Percentiles rank a stretch among this genome's conserved stretches.
phyloP scores from a whole-genome alignment of 768 basidiomycete species.

The Serpula lacrymans region DNA sequence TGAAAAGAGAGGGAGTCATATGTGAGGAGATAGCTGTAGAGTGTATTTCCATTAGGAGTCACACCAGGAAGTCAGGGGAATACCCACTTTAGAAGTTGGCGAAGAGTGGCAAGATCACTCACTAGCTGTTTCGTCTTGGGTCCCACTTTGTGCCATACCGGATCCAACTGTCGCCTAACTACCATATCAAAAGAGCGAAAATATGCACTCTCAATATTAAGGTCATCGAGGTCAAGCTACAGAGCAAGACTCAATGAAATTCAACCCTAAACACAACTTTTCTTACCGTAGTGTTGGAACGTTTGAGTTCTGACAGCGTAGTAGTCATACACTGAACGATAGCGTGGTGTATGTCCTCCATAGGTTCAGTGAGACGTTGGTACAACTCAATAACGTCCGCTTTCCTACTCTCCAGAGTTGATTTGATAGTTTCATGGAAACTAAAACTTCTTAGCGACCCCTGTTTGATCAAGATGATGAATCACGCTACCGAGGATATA shows the following conservation, averaged over 20 bases:
- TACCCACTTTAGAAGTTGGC: conserved; percentile 75
- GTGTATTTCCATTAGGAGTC: background rate
- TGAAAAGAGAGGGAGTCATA: conserved; percentile 92
- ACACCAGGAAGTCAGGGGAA: background rate
- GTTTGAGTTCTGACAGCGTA: conserved; percentile 85
- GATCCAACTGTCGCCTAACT: conserved; percentile 84
- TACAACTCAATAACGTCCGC: conserved; percentile 93
- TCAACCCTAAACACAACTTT: too few species aligned
- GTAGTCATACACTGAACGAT: conserved; percentile 93
- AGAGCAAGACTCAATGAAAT: background rate
- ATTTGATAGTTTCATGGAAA: conserved; percentile 87
- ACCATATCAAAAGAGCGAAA: conserved; percentile 90
- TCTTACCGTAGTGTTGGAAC: conserved; percentile 70
- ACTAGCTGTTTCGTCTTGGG: conserved; percentile 90
- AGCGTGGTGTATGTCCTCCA: conserved; percentile 90
- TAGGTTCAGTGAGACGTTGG: conserved; percentile 77
- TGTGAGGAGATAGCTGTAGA: conserved; percentile 71
- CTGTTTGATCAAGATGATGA: background rate
- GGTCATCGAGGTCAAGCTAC: conserved; percentile 90
- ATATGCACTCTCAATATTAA: conserved; percentile 90
- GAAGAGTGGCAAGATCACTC: conserved; percentile 78
- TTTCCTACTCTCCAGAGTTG: conserved; percentile 73
- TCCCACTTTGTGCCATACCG: conserved; percentile 96
- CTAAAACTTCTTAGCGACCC: conserved; percentile 34
- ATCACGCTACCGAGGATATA: conserved; percentile 76